Evolutionary conservation across 2,329 filamentous ascomycete genomes (phyloP).

Genomic region (Teratosphaeria pseudoeucalypti): DNA sequence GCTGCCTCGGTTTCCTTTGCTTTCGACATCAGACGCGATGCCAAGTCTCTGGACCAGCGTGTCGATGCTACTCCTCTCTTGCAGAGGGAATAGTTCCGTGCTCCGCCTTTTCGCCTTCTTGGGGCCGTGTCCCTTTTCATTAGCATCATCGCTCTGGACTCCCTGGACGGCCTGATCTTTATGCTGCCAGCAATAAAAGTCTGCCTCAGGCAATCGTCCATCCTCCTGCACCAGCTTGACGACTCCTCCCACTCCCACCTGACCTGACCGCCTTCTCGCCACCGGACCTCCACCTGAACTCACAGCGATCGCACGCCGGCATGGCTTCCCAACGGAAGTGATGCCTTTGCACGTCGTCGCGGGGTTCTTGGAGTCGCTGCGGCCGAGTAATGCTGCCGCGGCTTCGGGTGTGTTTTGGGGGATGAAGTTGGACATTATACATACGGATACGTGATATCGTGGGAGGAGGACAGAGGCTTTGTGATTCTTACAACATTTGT

Average conservation of each 20-base stretch:
- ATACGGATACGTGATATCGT: not conserved
- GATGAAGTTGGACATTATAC: not conserved
- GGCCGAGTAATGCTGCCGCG: conserved; percentile 44
- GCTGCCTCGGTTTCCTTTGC: conserved; percentile 6
- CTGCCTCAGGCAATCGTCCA: conserved; percentile 44
- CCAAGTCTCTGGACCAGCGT: conserved; percentile 73
- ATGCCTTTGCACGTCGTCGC: conserved; percentile 79
- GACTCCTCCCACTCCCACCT: conserved; percentile 20
- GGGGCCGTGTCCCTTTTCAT: not conserved
- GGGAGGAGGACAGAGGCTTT: not conserved
- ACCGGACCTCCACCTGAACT: not conserved
- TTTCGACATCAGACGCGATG: conserved; percentile 12
- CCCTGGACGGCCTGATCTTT: conserved; percentile 64
- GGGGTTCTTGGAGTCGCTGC: conserved; percentile 77
- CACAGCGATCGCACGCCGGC: conserved; percentile 56
- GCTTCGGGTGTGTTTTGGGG: conserved; percentile 65
- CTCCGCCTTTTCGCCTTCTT: conserved; percentile 7
- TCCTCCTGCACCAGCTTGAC: conserved; percentile 39
- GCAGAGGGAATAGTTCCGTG: conserved; percentile 45
- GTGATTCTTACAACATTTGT: not conserved
- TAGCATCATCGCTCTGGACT: conserved; percentile 2
- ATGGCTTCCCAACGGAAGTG: conserved; percentile 71
- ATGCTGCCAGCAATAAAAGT: conserved; percentile 90
- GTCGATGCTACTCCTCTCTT: conserved; percentile 69
- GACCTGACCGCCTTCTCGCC: not conserved